Percentiles rank a stretch among this genome's conserved stretches.
These are phyloP conservation scores for Powellomyces hirtus DNA, from an alignment of 192 early-diverging fungal species.

Conservation along the genomic window DNA sequence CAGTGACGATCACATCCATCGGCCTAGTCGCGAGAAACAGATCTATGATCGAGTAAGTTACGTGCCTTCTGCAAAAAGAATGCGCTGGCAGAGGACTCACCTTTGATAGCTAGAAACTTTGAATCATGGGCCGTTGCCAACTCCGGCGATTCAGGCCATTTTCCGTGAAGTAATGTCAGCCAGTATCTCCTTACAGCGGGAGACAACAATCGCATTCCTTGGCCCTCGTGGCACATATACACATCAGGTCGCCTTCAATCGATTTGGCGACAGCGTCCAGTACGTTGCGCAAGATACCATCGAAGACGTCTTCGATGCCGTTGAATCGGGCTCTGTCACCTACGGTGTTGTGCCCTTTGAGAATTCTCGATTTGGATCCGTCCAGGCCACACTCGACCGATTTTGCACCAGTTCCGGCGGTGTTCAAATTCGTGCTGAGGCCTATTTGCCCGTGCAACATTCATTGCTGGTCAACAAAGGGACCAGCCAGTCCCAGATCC, in stretches of 20 bases:
- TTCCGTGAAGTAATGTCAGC: slow-evolving; percentile 87
- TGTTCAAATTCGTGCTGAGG: slow-evolving; percentile 73
- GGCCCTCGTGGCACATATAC: slow-evolving; percentile 90
- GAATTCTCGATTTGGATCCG: slow-evolving; percentile 85
- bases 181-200: slow-evolving; percentile 77
- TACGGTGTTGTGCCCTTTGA: slow-evolving; percentile 95
- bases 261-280: slow-evolving; percentile 79
- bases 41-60: slow-evolving; percentile 68
- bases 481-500: slow-evolving; percentile 57
- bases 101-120: slow-evolving; percentile 52
- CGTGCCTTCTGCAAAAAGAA: background rate
- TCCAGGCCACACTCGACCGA: slow-evolving; percentile 79
- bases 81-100: background rate
- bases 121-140: slow-evolving; percentile 76
- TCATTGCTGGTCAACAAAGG: slow-evolving; percentile 69
- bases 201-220: slow-evolving; percentile 82
- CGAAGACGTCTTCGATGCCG: slow-evolving; percentile 73
- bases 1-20: slow-evolving; percentile 42
- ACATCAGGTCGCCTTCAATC: slow-evolving; percentile 77
- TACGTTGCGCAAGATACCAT: slow-evolving; percentile 34
- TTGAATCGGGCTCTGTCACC: slow-evolving; percentile 69
- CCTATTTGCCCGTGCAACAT: slow-evolving; percentile 81
- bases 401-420: slow-evolving; percentile 48
- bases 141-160: slow-evolving; percentile 66
- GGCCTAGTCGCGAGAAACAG: slow-evolving; percentile 73